Base-by-base conservation (phyloP, 768 basidiomycete genomes). In the Rhodotorula taiwanensis region DNA sequence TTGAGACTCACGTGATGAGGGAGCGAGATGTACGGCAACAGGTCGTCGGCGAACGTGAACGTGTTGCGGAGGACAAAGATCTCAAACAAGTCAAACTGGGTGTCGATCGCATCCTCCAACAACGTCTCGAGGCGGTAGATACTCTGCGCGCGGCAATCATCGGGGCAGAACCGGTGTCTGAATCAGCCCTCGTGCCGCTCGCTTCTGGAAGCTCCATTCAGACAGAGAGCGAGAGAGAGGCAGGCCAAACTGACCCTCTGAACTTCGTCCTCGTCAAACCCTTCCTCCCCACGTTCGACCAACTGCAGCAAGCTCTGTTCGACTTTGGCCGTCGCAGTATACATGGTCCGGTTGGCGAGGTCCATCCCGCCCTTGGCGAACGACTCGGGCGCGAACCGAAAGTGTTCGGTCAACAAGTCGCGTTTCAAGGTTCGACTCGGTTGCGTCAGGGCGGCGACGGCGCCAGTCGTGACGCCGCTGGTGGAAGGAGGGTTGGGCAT, bases 361-460 rank as follows among this genome's bases (percentile, higher is more conserved):
- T 73, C 72, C 56, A 73, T 67, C n/a, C 68, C 69, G 18, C 58
- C 57, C 53, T 62, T 60, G 3, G 70, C 64, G 64, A 73, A 70
- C 20, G 60, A 39, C 44, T 67, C 63, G 39, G 72, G 70, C 42
- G 66, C 60, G 53, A 65, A 73, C 13, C 63, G 58, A 36, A 70
- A 71, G 30, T 68, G 69, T 47, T 71, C 72, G 0, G 62, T 70
- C 30, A 65, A 33, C 53, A 71, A n/a, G 31, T 62, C 52, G 28
- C 39, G 44, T 51, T 61, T 59, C 34, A 69, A 42, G 11, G 31
- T 57, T 21, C 36, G 43, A 10, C 11, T 13, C 43, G 23, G 43
- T 21, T 20, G 43, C 20, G 43, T 44, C 43, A 20, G 43, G 8
- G n/a, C n/a, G n/a, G n/a, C n/a, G n/a, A n/a, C n/a, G n/a, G n/a